Base-by-base conservation (phyloP, 345 rosid genomes). In the Salix brachista region DNA sequence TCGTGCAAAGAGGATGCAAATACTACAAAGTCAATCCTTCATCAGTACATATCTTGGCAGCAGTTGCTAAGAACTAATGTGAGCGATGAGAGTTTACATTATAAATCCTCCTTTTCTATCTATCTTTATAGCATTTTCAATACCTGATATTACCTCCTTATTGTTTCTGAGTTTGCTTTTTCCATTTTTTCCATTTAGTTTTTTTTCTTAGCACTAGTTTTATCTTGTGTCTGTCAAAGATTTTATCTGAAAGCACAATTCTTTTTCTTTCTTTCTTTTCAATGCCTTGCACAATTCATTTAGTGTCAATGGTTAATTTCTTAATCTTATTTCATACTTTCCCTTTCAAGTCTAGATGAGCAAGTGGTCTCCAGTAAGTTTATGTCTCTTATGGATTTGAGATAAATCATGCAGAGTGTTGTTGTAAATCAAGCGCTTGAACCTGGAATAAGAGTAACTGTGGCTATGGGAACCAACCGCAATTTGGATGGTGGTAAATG, bases 391-490 rank as follows among this genome's bases (percentile, higher is more conserved):
- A 77, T 74, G 78, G 28, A 65, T 81, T 65, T 19, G 32, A 86
- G 32, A 70, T 70, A 52, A 12, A 44, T 79, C 66, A 72, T 85
- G 88, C 90, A 96, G 99, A 87, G 83, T 84, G 86, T 95, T 78
- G 76, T 78, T 16, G 78, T 93, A 79, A 87, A 89, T 85, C 88
- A 89, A 91, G 85, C 75, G 54, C 88, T 89, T 83, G 91, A 85
- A 77, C 91, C 98, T 17, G 95, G 96, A 66, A 77, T 83, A 71
- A 89, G 99, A 88, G 94, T 93, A 48, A 96, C 99, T 0, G 94
- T 93, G 69, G 93, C 91, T 52, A 92, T 96, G 99, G 98, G 99
- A 79, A 73, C 81, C 32, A 65, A 86, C 80, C 88, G 84, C 73
- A 86, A 88, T 82, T 81, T 89, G 82, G 94, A 92, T 82, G 46